Percentiles rank a stretch among this genome's conserved stretches.
Evolutionary conservation across 2,329 filamentous ascomycete species (phyloP).

Genomic region (Alternaria conjuncta): DNA sequence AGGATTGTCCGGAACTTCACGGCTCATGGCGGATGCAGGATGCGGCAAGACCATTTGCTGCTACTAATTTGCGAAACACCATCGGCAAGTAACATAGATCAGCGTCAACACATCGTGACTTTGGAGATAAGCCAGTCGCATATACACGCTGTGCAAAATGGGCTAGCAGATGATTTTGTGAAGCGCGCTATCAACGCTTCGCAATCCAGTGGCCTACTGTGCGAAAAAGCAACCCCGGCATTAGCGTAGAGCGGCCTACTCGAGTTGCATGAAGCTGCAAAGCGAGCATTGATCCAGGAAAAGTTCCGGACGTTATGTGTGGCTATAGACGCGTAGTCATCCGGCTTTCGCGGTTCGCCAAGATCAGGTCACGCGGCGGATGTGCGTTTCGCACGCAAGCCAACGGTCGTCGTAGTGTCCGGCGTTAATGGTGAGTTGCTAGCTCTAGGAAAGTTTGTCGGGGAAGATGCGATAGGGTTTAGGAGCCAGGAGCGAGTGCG

Average conservation of each 20-base stretch:
- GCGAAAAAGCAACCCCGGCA: neutral
- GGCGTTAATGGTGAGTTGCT: neutral
- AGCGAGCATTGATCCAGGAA: neutral
- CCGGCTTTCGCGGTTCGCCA: neutral
- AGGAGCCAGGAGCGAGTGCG: neutral
- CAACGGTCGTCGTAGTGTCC: neutral
- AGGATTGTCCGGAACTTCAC: slow-evolving; percentile 6
- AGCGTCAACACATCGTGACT: neutral
- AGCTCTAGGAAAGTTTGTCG: neutral
- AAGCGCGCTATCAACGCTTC: neutral
- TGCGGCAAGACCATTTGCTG: neutral
- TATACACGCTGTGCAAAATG: neutral
- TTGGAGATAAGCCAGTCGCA: neutral
- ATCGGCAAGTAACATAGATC: neutral
- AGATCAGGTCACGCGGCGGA: neutral
- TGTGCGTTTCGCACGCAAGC: neutral
- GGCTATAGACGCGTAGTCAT: neutral
- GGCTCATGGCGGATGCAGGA: slow-evolving; percentile 1
- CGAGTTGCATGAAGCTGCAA: neutral
- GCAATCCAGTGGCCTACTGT: slow-evolving; percentile 7
- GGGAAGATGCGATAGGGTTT: neutral
- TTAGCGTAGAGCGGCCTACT: slow-evolving; percentile 2
- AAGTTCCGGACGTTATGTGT: slow-evolving; percentile 2
- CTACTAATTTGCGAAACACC: slow-evolving; percentile 3
- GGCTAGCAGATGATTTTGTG: neutral